Conservation (phyloP, 805 yeast genomes). For the Ogataea trehaloabstinens region DNA sequence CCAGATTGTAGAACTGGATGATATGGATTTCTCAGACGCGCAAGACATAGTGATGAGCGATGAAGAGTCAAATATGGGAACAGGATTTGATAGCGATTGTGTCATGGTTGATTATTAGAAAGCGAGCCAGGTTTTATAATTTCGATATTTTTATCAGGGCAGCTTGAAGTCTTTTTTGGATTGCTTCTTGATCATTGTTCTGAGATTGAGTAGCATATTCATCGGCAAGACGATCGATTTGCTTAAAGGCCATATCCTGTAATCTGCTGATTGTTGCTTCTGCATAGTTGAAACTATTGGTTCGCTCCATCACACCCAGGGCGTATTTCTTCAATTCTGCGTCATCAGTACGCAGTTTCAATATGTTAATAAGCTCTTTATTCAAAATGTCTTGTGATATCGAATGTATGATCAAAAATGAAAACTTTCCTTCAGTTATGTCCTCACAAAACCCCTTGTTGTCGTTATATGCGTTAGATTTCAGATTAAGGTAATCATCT, state of each 20-base stretch:
- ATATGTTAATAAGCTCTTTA: conserved; percentile 46
- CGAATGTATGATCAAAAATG: conserved; percentile 80
- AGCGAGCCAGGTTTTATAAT: not conserved
- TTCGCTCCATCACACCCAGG: conserved; percentile 41
- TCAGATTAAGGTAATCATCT: conserved; percentile 78
- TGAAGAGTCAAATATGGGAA: conserved; percentile 1
- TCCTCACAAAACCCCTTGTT: conserved; percentile 85
- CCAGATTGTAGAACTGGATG: conserved; percentile 18
- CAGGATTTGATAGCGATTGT: conserved; percentile 1
- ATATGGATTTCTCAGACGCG: too few relatives aligned
- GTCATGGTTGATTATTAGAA: not conserved
- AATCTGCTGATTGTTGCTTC: conserved; percentile 28
- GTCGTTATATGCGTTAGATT: conserved; percentile 45
- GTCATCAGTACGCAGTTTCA: conserved; percentile 52
- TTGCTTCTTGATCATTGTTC: not conserved
- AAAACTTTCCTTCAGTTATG: conserved; percentile 83
- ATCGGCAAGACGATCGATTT: conserved; percentile 21
- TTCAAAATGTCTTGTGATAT: conserved; percentile 37
- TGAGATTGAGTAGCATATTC: conserved; percentile 6
- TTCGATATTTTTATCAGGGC: not conserved
- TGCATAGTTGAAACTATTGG: conserved; percentile 42
- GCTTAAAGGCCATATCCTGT: conserved; percentile 19
- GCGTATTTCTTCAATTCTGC: conserved; percentile 48
- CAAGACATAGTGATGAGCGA: conserved; percentile 8
- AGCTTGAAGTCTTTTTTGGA: too few relatives aligned